Evolutionary conservation across 805 yeast species (phyloP), one percentile per base, ranked within the genome.

Genomic region (Kodamaea jinghongensis): DNA sequence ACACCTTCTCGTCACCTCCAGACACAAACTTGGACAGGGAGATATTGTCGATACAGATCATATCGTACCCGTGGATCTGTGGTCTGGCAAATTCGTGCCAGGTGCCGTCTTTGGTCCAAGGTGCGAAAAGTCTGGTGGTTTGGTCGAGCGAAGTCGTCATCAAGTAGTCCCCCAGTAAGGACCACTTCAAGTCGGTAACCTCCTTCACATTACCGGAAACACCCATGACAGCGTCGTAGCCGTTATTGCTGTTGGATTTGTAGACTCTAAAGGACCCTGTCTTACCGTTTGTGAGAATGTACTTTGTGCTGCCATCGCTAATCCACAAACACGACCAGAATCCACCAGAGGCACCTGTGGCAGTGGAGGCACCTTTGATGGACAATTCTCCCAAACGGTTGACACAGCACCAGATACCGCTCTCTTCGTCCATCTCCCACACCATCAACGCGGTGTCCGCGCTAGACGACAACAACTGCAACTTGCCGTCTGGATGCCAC

Each of bases 1-100:
- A 61, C 8, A 88, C 81, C 65, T 93, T 95, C 56, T 93, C 99
- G 56, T 95, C 99, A 34, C 97, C 98, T 11, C 90, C 98, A 39
- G 96, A 86, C 3, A 90, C 85, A 65, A 86, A 91, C 47, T 75
- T 67, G 1, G 84, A 70, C 36, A 70, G 62, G 12, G 76, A 62
- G 10, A 93, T 60, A 9, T 83, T 71, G 28, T 81, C 78, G 6
- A 86, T 69, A 49, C 96, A 81, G 28, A 86, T 73, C 97, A 93
- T 89, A 56, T 93, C 98, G 57, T 88, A 93, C 6, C 99, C 99
- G 60, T 93, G 99, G 47, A 93, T 93, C 61, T 93, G 99, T 0
- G 99, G 98, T 50, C 99, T 76, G 1, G 96, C 87, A 60, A 93
- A 83, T 60, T 93, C 99, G 56, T 83, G 83, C 95, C 96, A 89